Percentiles rank a stretch among this genome's conserved stretches.
Evolutionary conservation across 495 filamentous ascomycete species (phyloP).

Genomic region (Astrothelium subdiscretum): DNA sequence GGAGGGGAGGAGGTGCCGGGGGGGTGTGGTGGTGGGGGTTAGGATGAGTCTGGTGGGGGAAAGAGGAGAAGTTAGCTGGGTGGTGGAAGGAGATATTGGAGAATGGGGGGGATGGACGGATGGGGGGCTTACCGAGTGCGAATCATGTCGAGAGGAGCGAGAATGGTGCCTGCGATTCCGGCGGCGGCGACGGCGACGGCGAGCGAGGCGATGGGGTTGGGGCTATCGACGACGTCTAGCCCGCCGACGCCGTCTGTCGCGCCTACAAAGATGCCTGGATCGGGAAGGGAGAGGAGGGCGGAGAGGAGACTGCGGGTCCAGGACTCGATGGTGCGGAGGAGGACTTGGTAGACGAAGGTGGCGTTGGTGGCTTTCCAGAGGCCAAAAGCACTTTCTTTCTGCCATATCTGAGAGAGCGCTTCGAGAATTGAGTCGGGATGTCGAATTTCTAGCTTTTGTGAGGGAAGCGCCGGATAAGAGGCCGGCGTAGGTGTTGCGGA

Average conservation of each 20-base stretch:
- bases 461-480: no score
- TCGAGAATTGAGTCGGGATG: conserved; percentile 64
- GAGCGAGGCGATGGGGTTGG: conserved; percentile 61
- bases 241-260: conserved; percentile 20
- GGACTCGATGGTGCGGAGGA: conserved; percentile 74
- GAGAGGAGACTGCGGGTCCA: conserved; percentile 77
- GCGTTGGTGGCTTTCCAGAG: conserved; percentile 90
- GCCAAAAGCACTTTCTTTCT: conserved; percentile 78
- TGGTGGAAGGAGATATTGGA: not conserved
- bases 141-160: conserved; percentile 80
- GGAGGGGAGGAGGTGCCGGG: conserved; percentile 61
- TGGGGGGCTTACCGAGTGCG: conserved; percentile 53
- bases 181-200: conserved; percentile 74
- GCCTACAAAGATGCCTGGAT: conserved; percentile 46
- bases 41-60: conserved; percentile 49
- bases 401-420: conserved; percentile 73
- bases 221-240: conserved; percentile 54
- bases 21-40: conserved; percentile 52
- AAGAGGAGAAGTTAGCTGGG: conserved; percentile 3
- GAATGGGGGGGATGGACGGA: conserved; percentile 1
- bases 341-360: conserved; percentile 77
- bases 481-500: conserved; percentile 24
- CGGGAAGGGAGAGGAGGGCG: conserved; percentile 71
- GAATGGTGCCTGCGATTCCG: conserved; percentile 62
- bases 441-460: conserved; percentile 57